Conservation (phyloP, 305 asterid species). For the Petunia hybrid region DNA sequence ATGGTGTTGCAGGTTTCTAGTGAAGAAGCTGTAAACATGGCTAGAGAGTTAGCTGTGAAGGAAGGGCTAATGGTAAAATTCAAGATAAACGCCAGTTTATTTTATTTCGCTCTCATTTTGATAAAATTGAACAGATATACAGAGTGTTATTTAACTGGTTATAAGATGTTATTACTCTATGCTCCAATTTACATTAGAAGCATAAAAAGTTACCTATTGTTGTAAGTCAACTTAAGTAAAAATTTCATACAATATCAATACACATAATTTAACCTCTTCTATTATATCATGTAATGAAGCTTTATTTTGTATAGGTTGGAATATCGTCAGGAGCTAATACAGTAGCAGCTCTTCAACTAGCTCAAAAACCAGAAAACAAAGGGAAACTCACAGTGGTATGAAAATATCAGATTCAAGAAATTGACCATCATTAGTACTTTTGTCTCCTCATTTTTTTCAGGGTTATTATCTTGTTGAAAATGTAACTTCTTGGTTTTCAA, state of each 20-base stretch:
- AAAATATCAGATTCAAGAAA: neutral
- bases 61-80: conserved; percentile 82
- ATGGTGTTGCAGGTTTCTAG: conserved; percentile 75
- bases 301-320: conserved; percentile 66
- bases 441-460: neutral
- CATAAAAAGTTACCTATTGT: too few species aligned
- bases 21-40: conserved; percentile 94
- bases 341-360: conserved; percentile 86
- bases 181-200: too few species aligned
- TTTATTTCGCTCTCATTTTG: neutral
- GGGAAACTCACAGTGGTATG: conserved; percentile 97
- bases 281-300: conserved; percentile 8
- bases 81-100: neutral
- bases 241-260: too few species aligned
- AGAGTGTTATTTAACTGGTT: too few species aligned
- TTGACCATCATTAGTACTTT: neutral
- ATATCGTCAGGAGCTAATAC: conserved; percentile 98
- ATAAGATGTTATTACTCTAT: too few species aligned
- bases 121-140: neutral
- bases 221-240: too few species aligned
- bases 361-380: conserved; percentile 84
- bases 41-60: conserved; percentile 81
- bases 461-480: neutral
- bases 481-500: neutral
- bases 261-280: neutral